These are phyloP conservation scores for Articulospora tetracladia DNA, from an alignment of 495 filamentous ascomycete genomes.

Conservation along the genomic window DNA sequence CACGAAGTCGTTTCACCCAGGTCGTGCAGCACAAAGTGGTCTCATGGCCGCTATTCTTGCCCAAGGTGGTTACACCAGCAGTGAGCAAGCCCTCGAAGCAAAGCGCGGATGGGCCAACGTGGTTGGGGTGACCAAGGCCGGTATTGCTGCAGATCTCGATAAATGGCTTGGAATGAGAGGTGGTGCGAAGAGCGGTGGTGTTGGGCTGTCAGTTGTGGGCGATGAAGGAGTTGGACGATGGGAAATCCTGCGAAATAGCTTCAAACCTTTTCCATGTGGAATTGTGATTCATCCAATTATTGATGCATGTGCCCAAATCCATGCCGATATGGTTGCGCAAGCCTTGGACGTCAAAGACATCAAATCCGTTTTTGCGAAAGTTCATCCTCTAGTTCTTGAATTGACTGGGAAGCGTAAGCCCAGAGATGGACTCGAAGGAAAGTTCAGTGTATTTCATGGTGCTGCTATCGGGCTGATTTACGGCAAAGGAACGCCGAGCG, in stretches of 20 bases:
- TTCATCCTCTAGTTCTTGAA: slow-evolving; percentile 51
- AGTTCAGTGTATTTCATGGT: slow-evolving; percentile 53
- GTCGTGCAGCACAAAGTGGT: slow-evolving; percentile 47
- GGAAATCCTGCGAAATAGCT: slow-evolving; percentile 49
- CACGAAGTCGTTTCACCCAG: slow-evolving; percentile 52
- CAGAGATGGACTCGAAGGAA: slow-evolving; percentile 45
- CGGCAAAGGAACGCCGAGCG: slow-evolving; percentile 44
- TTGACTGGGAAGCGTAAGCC: slow-evolving; percentile 48
- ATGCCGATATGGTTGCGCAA: slow-evolving; percentile 30
- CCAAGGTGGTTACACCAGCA: slow-evolving; percentile 43
- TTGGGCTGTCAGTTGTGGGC: slow-evolving; percentile 13
- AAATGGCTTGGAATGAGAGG: slow-evolving; percentile 14
- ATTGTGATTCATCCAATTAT: slow-evolving; percentile 55
- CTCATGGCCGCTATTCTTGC: slow-evolving; percentile 48
- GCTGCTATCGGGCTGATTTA: slow-evolving; percentile 44
- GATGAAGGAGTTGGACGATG: slow-evolving; percentile 31
- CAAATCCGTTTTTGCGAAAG: slow-evolving; percentile 30
- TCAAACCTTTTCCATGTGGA: slow-evolving; percentile 55
- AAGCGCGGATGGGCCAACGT: slow-evolving; percentile 51
- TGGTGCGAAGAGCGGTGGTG: slow-evolving; percentile 9
- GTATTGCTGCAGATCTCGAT: slow-evolving; percentile 31
- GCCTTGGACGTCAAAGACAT: slow-evolving; percentile 28
- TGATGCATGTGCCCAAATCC: slow-evolving; percentile 44
- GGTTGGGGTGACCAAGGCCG: slow-evolving; percentile 35
- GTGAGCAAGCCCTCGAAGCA: slow-evolving; percentile 43